These are phyloP conservation scores for Flaveria linearis DNA, from an alignment of 129 eudicot genomes.

Conservation along the genomic window DNA sequence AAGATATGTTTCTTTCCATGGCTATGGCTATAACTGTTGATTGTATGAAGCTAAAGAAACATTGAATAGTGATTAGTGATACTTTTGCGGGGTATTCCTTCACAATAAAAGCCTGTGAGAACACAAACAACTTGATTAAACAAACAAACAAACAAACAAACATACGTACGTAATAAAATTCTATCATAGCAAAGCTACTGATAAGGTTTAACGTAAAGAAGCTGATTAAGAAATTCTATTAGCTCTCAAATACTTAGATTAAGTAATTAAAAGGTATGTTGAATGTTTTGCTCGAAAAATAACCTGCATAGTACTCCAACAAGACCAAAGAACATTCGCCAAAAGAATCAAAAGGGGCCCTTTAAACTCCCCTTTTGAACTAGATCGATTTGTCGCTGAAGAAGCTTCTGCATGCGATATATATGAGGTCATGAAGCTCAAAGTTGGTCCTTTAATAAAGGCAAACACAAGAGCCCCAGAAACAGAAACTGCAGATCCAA, in stretches of 20 bases:
- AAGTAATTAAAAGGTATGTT: too few species aligned
- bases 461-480: constrained; percentile 57
- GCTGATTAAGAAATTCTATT: too few species aligned
- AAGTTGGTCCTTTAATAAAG: constrained; percentile 44
- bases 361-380: constrained; percentile 37
- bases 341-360: constrained; percentile 56
- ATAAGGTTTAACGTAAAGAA: too few species aligned
- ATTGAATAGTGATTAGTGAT: constrained; percentile 52
- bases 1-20: constrained; percentile 53
- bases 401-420: background rate
- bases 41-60: constrained; percentile 64
- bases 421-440: constrained; percentile 39
- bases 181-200: too few species aligned
- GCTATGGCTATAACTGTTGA: constrained; percentile 46
- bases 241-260: too few species aligned
- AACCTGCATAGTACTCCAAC: constrained; percentile 72
- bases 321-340: constrained; percentile 58
- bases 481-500: constrained; percentile 43
- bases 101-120: constrained; percentile 48
- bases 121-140: too few species aligned
- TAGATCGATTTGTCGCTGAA: constrained; percentile 10
- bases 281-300: too few species aligned
- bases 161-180: background rate
- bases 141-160: background rate
- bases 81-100: constrained; percentile 60